phyloP scores from a whole-genome alignment of 1,139 yeast genomes.

The Scheffersomyces illinoinensis region DNA sequence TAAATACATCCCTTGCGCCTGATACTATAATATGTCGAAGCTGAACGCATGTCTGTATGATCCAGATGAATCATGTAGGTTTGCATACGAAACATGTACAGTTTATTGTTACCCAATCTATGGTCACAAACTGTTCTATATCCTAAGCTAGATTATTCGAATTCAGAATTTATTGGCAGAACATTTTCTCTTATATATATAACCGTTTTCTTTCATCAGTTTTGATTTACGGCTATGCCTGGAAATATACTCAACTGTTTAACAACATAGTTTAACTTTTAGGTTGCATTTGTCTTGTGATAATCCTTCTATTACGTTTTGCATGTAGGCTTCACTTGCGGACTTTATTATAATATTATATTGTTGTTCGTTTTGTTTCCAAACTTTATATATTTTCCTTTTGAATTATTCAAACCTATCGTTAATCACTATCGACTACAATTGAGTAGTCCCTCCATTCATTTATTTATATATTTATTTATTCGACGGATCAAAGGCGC shows the following conservation, averaged over 20 bases:
- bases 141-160: not conserved
- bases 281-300: not conserved
- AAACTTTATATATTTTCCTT: not conserved
- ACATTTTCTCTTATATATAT: not conserved
- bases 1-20: not conserved
- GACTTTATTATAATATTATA: not conserved
- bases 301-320: not conserved
- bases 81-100: not conserved
- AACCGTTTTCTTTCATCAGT: not conserved
- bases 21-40: not conserved
- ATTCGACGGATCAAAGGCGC: not conserved
- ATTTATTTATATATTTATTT: too few relatives aligned
- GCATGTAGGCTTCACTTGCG: not conserved
- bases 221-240: not conserved
- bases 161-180: not conserved
- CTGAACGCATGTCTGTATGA: not conserved
- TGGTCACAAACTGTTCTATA: not conserved
- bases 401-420: not conserved
- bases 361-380: not conserved
- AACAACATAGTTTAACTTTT: not conserved
- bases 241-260: not conserved
- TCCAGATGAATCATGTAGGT: not conserved
- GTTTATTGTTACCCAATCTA: not conserved
- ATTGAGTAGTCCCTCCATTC: not conserved
- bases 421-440: not conserved